Conservation (phyloP, 495 filamentous ascomycete species). For the Podospora bellae-mahoneyi region DNA sequence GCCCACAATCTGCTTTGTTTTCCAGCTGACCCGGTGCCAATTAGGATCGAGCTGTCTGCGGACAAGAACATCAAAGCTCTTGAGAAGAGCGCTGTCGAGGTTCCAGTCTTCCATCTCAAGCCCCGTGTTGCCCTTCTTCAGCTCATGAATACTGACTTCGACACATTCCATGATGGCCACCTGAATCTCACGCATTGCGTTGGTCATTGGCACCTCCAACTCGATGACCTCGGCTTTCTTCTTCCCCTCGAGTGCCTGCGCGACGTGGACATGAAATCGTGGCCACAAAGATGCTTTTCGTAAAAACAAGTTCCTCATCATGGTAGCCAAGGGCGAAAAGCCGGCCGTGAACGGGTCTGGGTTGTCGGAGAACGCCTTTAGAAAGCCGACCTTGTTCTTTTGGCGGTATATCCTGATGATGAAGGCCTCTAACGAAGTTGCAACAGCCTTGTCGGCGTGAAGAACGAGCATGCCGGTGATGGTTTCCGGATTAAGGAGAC, state of each 20-base stretch:
- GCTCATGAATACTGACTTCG: slow-evolving; percentile 84
- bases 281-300: slow-evolving; percentile 88
- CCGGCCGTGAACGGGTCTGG: slow-evolving; percentile 89
- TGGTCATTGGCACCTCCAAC: slow-evolving; percentile 93
- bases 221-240: slow-evolving; percentile 97
- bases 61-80: slow-evolving; percentile 86
- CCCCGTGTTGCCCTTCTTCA: slow-evolving; percentile 83
- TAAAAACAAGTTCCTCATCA: slow-evolving; percentile 91
- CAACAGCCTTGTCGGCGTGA: slow-evolving; percentile 83
- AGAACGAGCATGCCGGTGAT: slow-evolving; percentile 86
- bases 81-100: slow-evolving; percentile 87
- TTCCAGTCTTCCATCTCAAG: slow-evolving; percentile 98
- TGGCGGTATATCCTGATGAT: slow-evolving; percentile 91
- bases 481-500: slow-evolving; percentile 75
- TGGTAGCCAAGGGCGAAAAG: slow-evolving; percentile 83
- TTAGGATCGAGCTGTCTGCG: slow-evolving; percentile 90
- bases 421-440: slow-evolving; percentile 90
- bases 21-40: slow-evolving; percentile 95
- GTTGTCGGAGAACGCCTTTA: slow-evolving; percentile 94
- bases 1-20: slow-evolving; percentile 87
- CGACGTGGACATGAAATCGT: slow-evolving; percentile 88
- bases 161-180: slow-evolving; percentile 95
- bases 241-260: slow-evolving; percentile 81
- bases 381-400: slow-evolving; percentile 85
- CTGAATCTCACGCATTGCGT: slow-evolving; percentile 88